Conservation (phyloP, 2,329 filamentous ascomycete genomes). For the Emergomyces orientalis region DNA sequence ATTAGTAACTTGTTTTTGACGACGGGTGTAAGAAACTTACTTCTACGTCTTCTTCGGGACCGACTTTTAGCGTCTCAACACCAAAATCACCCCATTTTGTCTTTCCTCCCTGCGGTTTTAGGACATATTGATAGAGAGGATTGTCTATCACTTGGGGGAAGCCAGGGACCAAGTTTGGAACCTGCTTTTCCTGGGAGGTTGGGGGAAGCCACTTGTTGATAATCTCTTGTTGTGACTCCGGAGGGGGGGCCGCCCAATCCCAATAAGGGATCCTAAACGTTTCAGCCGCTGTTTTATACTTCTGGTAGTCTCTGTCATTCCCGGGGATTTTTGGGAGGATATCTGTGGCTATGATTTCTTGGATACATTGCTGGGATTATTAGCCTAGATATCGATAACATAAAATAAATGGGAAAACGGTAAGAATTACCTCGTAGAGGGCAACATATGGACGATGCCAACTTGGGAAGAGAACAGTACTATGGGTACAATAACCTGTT, state of each 20-base stretch:
- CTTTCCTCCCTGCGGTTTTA: slow-evolving; percentile 19
- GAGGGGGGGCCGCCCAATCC: slow-evolving; percentile 37
- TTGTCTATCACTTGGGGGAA: slow-evolving; percentile 34
- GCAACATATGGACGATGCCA: slow-evolving; percentile 77
- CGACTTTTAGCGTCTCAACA: slow-evolving; percentile 12
- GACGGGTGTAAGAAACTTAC: neutral
- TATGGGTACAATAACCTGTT: slow-evolving; percentile 67
- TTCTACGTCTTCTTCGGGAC: slow-evolving; percentile 10
- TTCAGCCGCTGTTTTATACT: slow-evolving; percentile 38
- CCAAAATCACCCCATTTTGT: slow-evolving; percentile 5
- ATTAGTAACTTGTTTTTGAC: neutral
- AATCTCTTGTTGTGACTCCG: slow-evolving; percentile 24
- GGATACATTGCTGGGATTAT: slow-evolving; percentile 25
- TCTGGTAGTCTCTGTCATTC: slow-evolving; percentile 30
- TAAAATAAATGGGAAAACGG: neutral
- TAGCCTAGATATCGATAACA: neutral
- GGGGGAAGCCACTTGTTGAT: slow-evolving; percentile 27
- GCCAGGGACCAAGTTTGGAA: slow-evolving; percentile 35
- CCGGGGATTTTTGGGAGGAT: slow-evolving; percentile 35
- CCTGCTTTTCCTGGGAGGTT: slow-evolving; percentile 22
- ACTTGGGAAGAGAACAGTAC: slow-evolving; percentile 63
- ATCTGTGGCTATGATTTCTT: slow-evolving; percentile 30
- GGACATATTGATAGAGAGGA: slow-evolving; percentile 37
- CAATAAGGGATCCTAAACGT: slow-evolving; percentile 39
- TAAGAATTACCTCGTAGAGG: slow-evolving; percentile 43